Evolutionary conservation across 1,284 basidiomycete species (phyloP).

Genomic region (Caloboletus inedulis): DNA sequence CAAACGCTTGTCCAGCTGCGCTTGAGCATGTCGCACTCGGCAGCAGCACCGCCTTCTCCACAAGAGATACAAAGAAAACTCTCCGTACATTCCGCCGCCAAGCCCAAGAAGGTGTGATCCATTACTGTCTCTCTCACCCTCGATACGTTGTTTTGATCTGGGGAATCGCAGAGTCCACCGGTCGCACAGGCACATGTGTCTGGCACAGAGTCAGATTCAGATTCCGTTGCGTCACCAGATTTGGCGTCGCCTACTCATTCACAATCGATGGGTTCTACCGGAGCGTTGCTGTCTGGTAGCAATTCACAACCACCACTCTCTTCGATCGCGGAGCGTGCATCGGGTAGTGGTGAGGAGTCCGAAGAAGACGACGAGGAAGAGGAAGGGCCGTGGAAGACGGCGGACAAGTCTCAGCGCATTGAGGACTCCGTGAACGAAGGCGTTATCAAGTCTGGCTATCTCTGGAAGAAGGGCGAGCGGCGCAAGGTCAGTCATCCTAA

Average conservation of each 20-base stretch:
- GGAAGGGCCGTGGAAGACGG: slow-evolving; percentile 60
- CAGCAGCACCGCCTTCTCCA: slow-evolving; percentile 71
- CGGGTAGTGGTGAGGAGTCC: slow-evolving; percentile 65
- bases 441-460: slow-evolving; percentile 86
- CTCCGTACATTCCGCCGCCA: slow-evolving; percentile 65
- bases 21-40: slow-evolving; percentile 43
- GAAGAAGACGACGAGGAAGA: slow-evolving; percentile 71
- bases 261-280: slow-evolving; percentile 28
- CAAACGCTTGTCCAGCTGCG: slow-evolving; percentile 1
- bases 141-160: slow-evolving; percentile 12
- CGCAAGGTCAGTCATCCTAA: slow-evolving; percentile 71
- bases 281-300: slow-evolving; percentile 35
- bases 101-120: slow-evolving; percentile 43
- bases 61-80: slow-evolving; percentile 87
- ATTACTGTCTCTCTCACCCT: neutral
- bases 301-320: slow-evolving; percentile 56
- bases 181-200: slow-evolving; percentile 49
- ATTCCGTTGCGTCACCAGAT: slow-evolving; percentile 64
- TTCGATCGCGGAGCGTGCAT: slow-evolving; percentile 70
- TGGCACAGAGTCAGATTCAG: slow-evolving; percentile 85
- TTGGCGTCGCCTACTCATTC: slow-evolving; percentile 38
- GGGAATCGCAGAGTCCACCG: slow-evolving; percentile 31
- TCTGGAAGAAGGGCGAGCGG: slow-evolving; percentile 95
- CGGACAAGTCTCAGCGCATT: slow-evolving; percentile 39
- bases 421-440: slow-evolving; percentile 61